These are phyloP conservation scores for Rosa multiflora DNA, from an alignment of 306 rosid species.

Conservation along the genomic window DNA sequence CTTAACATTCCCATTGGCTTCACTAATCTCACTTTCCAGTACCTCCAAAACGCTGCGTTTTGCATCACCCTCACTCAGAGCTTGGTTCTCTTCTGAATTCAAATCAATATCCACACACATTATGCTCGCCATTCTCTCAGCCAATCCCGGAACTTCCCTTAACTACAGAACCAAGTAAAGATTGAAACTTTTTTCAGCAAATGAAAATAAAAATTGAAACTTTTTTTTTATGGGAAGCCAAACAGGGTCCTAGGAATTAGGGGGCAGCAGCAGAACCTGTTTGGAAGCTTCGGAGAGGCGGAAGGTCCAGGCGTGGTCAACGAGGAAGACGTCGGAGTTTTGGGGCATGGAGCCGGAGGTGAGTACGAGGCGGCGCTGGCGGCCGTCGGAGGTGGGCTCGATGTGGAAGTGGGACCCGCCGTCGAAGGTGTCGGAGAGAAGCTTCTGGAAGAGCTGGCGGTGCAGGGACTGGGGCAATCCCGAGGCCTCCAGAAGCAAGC, in stretches of 20 bases:
- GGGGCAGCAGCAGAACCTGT: slow-evolving; percentile 46
- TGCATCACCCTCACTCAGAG: slow-evolving; percentile 19
- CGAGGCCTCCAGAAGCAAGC: slow-evolving; percentile 58
- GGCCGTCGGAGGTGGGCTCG: slow-evolving; percentile 61
- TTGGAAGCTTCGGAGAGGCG: slow-evolving; percentile 83
- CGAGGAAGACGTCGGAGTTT: slow-evolving; percentile 69
- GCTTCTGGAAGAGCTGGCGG: slow-evolving; percentile 67
- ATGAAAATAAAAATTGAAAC: not conserved
- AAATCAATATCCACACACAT: slow-evolving; percentile 71
- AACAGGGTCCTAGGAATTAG: slow-evolving; percentile 1
- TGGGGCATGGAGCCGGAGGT: slow-evolving; percentile 54
- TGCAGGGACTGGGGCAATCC: slow-evolving; percentile 65
- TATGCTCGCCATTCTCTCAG: slow-evolving; percentile 85
- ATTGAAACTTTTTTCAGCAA: not conserved
- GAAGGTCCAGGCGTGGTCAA: slow-evolving; percentile 98
- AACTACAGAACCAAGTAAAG: slow-evolving; percentile 46
- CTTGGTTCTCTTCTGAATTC: slow-evolving; percentile 43
- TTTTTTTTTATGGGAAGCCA: not conserved
- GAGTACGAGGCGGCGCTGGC: slow-evolving; percentile 58
- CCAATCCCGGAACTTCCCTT: slow-evolving; percentile 76
- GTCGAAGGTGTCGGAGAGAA: slow-evolving; percentile 67
- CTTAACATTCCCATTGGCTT: slow-evolving; percentile 47
- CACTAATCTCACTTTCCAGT: slow-evolving; percentile 53
- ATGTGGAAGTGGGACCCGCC: slow-evolving; percentile 76
- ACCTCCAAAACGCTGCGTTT: slow-evolving; percentile 39